phyloP scores from a whole-genome alignment of 2,329 filamentous ascomycete genomes.

The Diaporthe destruens region DNA sequence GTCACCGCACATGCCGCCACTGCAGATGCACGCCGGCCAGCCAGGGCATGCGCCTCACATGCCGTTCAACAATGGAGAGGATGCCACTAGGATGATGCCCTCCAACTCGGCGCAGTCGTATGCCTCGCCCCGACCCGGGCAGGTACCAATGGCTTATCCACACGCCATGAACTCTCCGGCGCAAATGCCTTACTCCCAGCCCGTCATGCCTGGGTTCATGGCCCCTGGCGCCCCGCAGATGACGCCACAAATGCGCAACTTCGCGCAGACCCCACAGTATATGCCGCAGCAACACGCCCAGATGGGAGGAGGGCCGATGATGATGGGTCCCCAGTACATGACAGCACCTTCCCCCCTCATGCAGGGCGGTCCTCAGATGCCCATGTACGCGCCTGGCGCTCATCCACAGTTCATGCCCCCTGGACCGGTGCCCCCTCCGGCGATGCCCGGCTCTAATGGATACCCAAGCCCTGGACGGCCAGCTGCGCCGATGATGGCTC shows the following conservation, averaged over 20 bases:
- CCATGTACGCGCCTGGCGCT: constrained; percentile 78
- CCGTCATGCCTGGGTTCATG: constrained; percentile 78
- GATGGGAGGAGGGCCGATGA: constrained; percentile 83
- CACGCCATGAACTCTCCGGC: constrained; percentile 74
- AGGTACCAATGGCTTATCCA: constrained; percentile 77
- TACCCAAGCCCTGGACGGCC: constrained; percentile 90
- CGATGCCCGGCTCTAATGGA: constrained; percentile 76
- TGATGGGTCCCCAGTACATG: constrained; percentile 90
- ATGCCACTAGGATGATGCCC: constrained; percentile 86
- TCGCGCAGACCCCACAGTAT: constrained; percentile 79
- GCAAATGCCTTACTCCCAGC: constrained; percentile 79
- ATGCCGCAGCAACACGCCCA: constrained; percentile 76
- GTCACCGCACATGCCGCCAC: constrained; percentile 81
- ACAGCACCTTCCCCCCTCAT: constrained; percentile 78
- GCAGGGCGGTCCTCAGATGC: constrained; percentile 78
- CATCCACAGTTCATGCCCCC: constrained; percentile 75
- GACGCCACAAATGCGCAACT: constrained; percentile 73
- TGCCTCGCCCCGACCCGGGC: constrained; percentile 83
- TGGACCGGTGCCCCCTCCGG: constrained; percentile 65
- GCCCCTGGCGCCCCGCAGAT: constrained; percentile 78
- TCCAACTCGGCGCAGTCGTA: constrained; percentile 87
- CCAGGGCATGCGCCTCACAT: constrained; percentile 75
- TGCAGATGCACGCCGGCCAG: constrained; percentile 81
- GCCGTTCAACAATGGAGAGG: constrained; percentile 80
- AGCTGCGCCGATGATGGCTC: constrained; percentile 89